Conservation (phyloP, 345 rosid species). For the Mangifera indica region DNA sequence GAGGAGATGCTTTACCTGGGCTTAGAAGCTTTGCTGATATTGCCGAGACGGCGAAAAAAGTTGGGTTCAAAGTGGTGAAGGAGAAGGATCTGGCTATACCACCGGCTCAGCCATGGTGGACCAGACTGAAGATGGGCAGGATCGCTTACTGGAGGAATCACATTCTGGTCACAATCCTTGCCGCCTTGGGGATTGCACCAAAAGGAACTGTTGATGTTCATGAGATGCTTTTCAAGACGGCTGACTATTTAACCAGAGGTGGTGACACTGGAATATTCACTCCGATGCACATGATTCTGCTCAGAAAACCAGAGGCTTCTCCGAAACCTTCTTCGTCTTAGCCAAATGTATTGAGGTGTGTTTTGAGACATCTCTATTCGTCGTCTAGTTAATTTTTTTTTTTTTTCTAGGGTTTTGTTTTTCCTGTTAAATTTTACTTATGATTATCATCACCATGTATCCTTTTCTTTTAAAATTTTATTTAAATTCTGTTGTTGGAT, state of each 20-base stretch:
- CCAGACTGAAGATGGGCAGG: constrained; percentile 78
- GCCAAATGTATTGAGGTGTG: constrained; percentile 15
- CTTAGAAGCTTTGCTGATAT: constrained; percentile 60
- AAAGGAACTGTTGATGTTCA: constrained; percentile 96
- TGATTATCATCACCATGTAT: constrained; percentile 15
- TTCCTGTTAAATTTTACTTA: background rate
- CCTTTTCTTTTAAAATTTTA: constrained; percentile 5
- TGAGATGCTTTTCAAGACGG: constrained; percentile 85
- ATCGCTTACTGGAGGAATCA: constrained; percentile 96
- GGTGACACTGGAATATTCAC: constrained; percentile 88
- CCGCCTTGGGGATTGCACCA: constrained; percentile 77
- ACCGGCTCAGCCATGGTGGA: constrained; percentile 88
- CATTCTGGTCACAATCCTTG: constrained; percentile 60
- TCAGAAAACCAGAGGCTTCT: constrained; percentile 62
- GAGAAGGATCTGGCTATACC: constrained; percentile 86
- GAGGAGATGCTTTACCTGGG: constrained; percentile 90
- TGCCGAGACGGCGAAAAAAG: constrained; percentile 58
- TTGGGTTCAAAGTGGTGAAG: constrained; percentile 78
- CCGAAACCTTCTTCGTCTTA: constrained; percentile 28
- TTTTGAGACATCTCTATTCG: constrained; percentile 7
- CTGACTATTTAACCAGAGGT: constrained; percentile 72
- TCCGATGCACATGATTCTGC: constrained; percentile 96
- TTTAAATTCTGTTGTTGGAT: constrained; percentile 20
- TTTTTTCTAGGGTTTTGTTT: background rate
- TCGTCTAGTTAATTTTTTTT: constrained; percentile 16